Percentiles rank a stretch among this genome's conserved stretches.
These are phyloP conservation scores for Clavaria fumosa DNA, from an alignment of 768 basidiomycete genomes.

Conservation along the genomic window DNA sequence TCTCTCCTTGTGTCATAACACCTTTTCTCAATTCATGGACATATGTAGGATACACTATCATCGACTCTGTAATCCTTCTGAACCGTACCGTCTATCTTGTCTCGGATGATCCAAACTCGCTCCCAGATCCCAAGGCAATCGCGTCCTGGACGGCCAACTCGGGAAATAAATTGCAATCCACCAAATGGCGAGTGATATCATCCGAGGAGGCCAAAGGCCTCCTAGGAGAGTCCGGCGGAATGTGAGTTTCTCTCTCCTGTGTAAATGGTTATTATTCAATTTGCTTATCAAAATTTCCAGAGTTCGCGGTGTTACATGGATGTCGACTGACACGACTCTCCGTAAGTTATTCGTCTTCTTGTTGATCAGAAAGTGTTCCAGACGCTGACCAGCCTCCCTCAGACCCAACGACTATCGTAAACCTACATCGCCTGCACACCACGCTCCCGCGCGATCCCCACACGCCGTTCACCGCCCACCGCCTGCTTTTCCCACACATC, in stretches of 20 bases:
- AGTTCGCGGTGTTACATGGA: conserved; percentile 55
- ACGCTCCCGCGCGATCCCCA: conserved; percentile 27
- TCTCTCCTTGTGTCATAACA: conserved; percentile 3
- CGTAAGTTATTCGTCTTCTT: conserved; percentile 23
- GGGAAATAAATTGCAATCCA: conserved; percentile 14
- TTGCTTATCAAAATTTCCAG: conserved; percentile 18
- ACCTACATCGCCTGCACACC: conserved; percentile 65
- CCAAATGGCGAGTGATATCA: conserved; percentile 46
- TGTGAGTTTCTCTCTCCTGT: conserved; percentile 22
- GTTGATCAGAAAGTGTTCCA: too few relatives aligned
- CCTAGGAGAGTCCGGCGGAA: conserved; percentile 38
- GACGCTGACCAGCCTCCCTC: conserved; percentile 7
- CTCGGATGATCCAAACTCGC: conserved; percentile 41
- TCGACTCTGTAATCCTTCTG: conserved; percentile 68
- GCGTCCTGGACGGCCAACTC: conserved; percentile 27
- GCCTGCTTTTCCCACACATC: conserved; percentile 61
- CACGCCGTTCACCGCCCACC: conserved; percentile 50
- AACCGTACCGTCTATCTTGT: conserved; percentile 65
- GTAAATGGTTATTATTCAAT: background rate
- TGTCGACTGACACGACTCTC: conserved; percentile 36
- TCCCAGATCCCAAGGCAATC: conserved; percentile 43
- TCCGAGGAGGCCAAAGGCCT: conserved; percentile 29
- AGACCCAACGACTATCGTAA: conserved; percentile 60
- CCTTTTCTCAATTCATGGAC: background rate
- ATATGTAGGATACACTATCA: conserved; percentile 57